Evolutionary conservation across 345 rosid genomes (phyloP), one percentile per base, ranked within the genome.

Genomic region (Triadica sebifera): DNA sequence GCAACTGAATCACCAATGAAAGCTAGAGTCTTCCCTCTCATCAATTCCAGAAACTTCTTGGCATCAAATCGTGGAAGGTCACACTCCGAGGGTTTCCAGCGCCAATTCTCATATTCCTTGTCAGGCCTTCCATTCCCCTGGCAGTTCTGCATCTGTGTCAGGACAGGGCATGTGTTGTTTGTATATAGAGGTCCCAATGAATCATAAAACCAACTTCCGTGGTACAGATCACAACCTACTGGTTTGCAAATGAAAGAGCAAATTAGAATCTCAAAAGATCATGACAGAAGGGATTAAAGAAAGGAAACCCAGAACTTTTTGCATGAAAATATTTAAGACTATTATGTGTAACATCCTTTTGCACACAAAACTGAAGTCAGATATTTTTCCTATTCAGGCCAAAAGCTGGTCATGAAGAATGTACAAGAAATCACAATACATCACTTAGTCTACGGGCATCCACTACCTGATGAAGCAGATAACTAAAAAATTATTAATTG

Each of bases 61-160:
- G 86, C 90, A 79, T 96, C 92, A 83, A 96, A 93, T 56, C 98
- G 91, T 7, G 97, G 97, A 78, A 96, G 96, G 29, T 91, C 86
- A 81, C 99, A 96, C 61, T 86, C 85, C 67, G 81, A 80, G 25
- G 99, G 99, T 69, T 85, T 93, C 99, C 98, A 96, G 66, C 96
- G 89, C 96, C 96, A 96, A 85, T 84, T 89, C 83, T 96, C 98
- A 53, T 96, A 91, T 77, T 89, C 93, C 71, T 80, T 89, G 79
- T 96, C 99, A 45, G 96, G 93, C 79, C 99, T 88, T 71, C 98
- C 99, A 74, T 96, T 96, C 12, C 98, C 99, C 83, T 89, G 99
- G 86, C 99, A 96, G 85, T 96, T 96, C 86, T 91, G 98, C 98
- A 89, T 91, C 91, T 93, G 99, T 41, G 97, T 89, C 64, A 93